Conservation (phyloP, 2,329 filamentous ascomycete species). For the Ceratocystis cacaofunesta region DNA sequence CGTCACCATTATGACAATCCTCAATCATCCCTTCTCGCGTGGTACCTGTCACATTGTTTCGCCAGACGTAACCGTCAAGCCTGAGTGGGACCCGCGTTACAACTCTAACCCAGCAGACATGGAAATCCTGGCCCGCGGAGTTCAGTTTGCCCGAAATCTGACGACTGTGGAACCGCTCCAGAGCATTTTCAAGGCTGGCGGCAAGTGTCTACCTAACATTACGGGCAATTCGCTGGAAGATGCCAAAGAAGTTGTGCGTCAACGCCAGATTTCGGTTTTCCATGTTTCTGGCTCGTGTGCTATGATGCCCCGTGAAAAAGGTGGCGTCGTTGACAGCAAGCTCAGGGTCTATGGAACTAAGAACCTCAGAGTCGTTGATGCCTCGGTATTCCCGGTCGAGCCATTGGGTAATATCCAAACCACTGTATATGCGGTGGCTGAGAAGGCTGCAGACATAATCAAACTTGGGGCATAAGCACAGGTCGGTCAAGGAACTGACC, state of each 20-base stretch:
- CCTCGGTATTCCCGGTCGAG: conserved; percentile 32
- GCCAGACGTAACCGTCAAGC: conserved; percentile 27
- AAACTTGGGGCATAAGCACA: conserved; percentile 17
- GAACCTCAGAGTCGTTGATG: conserved; percentile 33
- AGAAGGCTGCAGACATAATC: conserved; percentile 29
- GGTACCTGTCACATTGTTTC: conserved; percentile 43
- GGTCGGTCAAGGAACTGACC: neutral
- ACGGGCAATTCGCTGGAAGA: conserved; percentile 24
- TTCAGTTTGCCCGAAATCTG: conserved; percentile 29
- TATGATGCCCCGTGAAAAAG: conserved; percentile 32
- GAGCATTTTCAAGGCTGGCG: conserved; percentile 28
- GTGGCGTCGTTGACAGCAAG: conserved; percentile 31
- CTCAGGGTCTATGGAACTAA: conserved; percentile 31
- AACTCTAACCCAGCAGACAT: conserved; percentile 42
- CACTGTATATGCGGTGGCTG: conserved; percentile 23
- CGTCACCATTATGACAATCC: conserved; percentile 39
- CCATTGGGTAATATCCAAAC: conserved; percentile 26
- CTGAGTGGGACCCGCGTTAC: conserved; percentile 40
- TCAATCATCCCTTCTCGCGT: conserved; percentile 45
- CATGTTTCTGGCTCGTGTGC: conserved; percentile 37
- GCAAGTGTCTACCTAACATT: conserved; percentile 21
- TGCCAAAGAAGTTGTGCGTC: conserved; percentile 26
- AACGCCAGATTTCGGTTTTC: conserved; percentile 27
- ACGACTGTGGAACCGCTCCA: conserved; percentile 28
- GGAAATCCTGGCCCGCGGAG: conserved; percentile 33